These are phyloP conservation scores for Ephemerocybe angulata DNA, from an alignment of 768 basidiomycete genomes.

Conservation along the genomic window DNA sequence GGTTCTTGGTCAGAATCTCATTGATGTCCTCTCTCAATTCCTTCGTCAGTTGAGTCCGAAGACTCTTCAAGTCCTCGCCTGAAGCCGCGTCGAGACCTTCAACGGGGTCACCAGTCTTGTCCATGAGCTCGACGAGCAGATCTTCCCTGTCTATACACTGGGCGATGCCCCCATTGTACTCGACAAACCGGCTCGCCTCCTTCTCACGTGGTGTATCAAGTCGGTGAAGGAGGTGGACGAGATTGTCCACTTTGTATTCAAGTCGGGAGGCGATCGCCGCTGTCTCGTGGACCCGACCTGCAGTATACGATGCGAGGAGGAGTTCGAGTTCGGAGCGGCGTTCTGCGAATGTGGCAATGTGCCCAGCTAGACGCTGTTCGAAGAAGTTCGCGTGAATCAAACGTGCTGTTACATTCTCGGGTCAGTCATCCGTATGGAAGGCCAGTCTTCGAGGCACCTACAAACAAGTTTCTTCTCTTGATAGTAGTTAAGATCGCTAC, in stretches of 20 bases:
- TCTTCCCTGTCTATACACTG: constrained; percentile 26
- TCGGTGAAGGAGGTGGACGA: constrained; percentile 29
- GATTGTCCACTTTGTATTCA: constrained; percentile 18
- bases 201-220: constrained; percentile 32
- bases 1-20: constrained; percentile 33
- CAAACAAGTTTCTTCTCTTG: constrained; percentile 38
- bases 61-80: constrained; percentile 13
- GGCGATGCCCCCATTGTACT: constrained; percentile 29
- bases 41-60: constrained; percentile 25
- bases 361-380: constrained; percentile 29
- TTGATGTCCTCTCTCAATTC: constrained; percentile 35
- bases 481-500: constrained; percentile 42
- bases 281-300: constrained; percentile 26
- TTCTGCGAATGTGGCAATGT: constrained; percentile 25
- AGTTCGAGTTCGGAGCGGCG: constrained; percentile 29
- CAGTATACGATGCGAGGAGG: constrained; percentile 31
- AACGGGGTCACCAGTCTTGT: constrained; percentile 28
- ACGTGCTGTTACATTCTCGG: neutral
- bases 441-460: constrained; percentile 12
- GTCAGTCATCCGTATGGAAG: neutral
- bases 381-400: constrained; percentile 21
- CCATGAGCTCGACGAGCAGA: constrained; percentile 23
- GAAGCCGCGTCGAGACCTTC: constrained; percentile 4
- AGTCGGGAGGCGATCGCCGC: constrained; percentile 23
- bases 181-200: constrained; percentile 28